A percentile compares a stretch with the other conserved stretches of the same genome.
Evolutionary conservation across 1,284 basidiomycete genomes (phyloP).

Genomic region (Polyporus tsugae): DNA sequence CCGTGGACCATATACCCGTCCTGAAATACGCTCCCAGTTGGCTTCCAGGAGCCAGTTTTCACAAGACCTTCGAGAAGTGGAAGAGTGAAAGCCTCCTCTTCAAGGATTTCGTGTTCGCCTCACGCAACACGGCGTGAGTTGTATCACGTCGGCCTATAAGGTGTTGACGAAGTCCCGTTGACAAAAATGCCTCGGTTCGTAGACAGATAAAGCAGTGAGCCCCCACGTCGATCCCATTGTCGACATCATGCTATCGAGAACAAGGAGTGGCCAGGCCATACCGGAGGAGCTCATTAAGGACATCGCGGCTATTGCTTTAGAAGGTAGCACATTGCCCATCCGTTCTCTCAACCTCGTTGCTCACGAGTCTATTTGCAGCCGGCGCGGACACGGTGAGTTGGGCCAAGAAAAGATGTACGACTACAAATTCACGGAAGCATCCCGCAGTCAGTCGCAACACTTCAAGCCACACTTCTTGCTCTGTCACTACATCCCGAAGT

Average conservation of each 20-base stretch:
- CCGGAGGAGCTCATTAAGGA: not conserved
- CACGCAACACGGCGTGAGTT: not conserved
- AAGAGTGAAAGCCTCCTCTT: constrained; percentile 13
- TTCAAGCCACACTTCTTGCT: constrained; percentile 43
- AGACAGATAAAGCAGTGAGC: not conserved
- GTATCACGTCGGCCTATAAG: not conserved
- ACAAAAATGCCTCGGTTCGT: not conserved
- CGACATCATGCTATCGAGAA: not conserved
- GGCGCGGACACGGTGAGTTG: constrained; percentile 23
- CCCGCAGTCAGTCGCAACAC: constrained; percentile 31
- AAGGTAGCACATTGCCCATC: not conserved
- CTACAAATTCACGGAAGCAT: not conserved
- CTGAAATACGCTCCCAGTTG: constrained; percentile 35
- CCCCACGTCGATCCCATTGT: not conserved
- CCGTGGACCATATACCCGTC: constrained; percentile 31
- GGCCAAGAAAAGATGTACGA: not conserved
- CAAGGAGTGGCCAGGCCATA: not conserved
- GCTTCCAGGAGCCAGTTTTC: constrained; percentile 38
- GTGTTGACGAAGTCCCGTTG: not conserved
- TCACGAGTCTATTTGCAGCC: not conserved
- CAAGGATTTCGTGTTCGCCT: constrained; percentile 15
- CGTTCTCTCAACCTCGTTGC: not conserved
- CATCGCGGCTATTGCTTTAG: not conserved
- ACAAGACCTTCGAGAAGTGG: constrained; percentile 36
- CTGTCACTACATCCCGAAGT: constrained; percentile 47